Evolutionary conservation across 2,329 filamentous ascomycete genomes (phyloP).

Genomic region (Fusarium avenaceum): DNA sequence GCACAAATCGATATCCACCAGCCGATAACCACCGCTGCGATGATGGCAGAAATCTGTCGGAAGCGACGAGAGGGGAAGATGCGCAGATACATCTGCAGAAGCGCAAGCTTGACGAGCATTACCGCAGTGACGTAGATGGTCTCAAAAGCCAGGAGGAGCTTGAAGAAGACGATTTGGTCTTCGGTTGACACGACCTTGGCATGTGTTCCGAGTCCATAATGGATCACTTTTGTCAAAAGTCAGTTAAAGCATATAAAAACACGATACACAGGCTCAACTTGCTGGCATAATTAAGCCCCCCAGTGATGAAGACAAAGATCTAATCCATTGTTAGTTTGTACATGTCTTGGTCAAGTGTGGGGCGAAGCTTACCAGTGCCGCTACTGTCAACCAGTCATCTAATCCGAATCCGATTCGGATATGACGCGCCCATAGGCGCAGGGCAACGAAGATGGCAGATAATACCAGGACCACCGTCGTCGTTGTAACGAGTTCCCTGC

Average conservation of each 20-base stretch:
- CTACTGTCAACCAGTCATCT: slow-evolving; percentile 33
- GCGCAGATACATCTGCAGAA: slow-evolving; percentile 33
- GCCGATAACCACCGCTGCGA: slow-evolving; percentile 12
- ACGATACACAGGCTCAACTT: neutral
- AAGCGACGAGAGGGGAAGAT: slow-evolving; percentile 31
- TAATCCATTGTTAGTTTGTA: slow-evolving; percentile 10
- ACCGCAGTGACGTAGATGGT: slow-evolving; percentile 32
- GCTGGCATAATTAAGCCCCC: slow-evolving; percentile 35
- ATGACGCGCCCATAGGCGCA: slow-evolving; percentile 29
- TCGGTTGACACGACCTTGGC: neutral
- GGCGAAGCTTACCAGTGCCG: slow-evolving; percentile 18
- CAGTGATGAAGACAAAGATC: slow-evolving; percentile 29
- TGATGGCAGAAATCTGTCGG: slow-evolving; percentile 9
- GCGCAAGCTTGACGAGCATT: slow-evolving; percentile 34
- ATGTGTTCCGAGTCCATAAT: slow-evolving; percentile 32
- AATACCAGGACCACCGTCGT: slow-evolving; percentile 24
- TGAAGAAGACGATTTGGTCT: slow-evolving; percentile 25
- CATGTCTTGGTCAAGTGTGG: neutral
- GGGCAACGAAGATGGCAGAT: slow-evolving; percentile 13
- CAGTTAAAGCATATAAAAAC: neutral
- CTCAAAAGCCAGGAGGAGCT: slow-evolving; percentile 36
- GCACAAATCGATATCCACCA: slow-evolving; percentile 39
- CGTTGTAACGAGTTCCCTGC: slow-evolving; percentile 13
- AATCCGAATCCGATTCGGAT: slow-evolving; percentile 17
- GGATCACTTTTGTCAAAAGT: slow-evolving; percentile 21